Conservation (phyloP, 148 eudicot genomes). For the Rhododendron ovatum region DNA sequence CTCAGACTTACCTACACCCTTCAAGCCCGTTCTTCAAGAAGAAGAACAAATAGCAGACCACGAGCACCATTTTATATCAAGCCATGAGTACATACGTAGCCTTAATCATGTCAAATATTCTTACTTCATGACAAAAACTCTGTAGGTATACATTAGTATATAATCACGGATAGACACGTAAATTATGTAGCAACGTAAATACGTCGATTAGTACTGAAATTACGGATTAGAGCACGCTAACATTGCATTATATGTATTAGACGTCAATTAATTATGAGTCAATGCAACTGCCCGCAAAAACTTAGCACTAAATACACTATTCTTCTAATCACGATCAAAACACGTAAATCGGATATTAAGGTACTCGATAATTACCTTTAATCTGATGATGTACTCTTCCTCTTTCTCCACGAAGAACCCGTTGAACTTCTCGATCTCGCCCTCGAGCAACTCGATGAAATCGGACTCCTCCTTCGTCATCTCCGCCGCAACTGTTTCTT, state of each 20-base stretch:
- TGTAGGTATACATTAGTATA: not conserved
- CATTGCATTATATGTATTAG: not conserved
- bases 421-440: constrained; percentile 86
- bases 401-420: constrained; percentile 83
- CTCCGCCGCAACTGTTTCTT: constrained; percentile 15
- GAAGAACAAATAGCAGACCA: not conserved
- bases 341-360: not conserved
- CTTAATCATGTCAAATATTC: not conserved
- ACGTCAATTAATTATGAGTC: too few species aligned
- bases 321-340: not conserved
- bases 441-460: constrained; percentile 68
- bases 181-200: not conserved
- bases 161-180: not conserved
- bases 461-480: constrained; percentile 67
- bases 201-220: not conserved
- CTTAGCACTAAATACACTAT: not conserved
- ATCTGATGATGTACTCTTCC: constrained; percentile 86
- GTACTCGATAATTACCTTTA: constrained; percentile 46
- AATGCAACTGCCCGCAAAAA: not conserved
- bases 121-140: not conserved
- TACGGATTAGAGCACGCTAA: not conserved
- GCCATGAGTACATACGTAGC: not conserved
- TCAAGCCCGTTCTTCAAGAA: not conserved
- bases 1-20: not conserved
- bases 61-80: not conserved